Evolutionary conservation across 1,284 basidiomycete genomes (phyloP).

Genomic region (Fistulinella staudtii): DNA sequence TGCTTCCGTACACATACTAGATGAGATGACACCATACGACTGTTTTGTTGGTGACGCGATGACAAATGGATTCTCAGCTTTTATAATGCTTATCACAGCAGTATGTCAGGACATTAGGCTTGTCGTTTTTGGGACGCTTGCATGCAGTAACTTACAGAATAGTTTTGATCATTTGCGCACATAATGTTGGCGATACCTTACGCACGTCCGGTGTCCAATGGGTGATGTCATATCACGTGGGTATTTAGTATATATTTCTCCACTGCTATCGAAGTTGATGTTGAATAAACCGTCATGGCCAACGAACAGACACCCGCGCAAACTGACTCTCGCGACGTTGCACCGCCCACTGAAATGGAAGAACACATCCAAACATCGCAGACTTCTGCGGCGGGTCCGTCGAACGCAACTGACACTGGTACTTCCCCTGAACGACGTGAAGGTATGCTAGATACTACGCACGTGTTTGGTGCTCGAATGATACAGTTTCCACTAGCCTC

Average conservation of each 20-base stretch:
- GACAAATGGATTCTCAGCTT: conserved; percentile 1
- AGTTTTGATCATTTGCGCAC: background rate
- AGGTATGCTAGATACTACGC: conserved; percentile 32
- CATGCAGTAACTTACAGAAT: background rate
- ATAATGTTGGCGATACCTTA: too few relatives aligned
- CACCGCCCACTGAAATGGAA: conserved; percentile 2
- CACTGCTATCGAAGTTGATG: background rate
- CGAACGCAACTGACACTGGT: conserved; percentile 21
- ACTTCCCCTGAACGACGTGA: conserved; percentile 35
- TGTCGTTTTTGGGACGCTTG: background rate
- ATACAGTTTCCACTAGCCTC: conserved; percentile 27
- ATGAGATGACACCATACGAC: background rate
- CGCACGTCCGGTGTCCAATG: too few relatives aligned
- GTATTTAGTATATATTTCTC: conserved; percentile 2
- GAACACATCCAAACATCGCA: conserved; percentile 3
- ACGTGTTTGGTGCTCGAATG: background rate
- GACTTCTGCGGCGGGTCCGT: conserved; percentile 28
- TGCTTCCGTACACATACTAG: conserved; percentile 6
- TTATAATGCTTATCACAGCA: background rate
- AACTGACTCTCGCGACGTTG: background rate
- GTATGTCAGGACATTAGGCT: background rate
- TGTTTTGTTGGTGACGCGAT: background rate
- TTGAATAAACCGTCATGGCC: conserved; percentile 2
- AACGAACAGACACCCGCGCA: conserved; percentile 1
- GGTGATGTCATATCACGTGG: conserved; percentile 31